Evolutionary conservation across 805 yeast genomes (phyloP).

Genomic region (Pichia nanzhaoensis): DNA sequence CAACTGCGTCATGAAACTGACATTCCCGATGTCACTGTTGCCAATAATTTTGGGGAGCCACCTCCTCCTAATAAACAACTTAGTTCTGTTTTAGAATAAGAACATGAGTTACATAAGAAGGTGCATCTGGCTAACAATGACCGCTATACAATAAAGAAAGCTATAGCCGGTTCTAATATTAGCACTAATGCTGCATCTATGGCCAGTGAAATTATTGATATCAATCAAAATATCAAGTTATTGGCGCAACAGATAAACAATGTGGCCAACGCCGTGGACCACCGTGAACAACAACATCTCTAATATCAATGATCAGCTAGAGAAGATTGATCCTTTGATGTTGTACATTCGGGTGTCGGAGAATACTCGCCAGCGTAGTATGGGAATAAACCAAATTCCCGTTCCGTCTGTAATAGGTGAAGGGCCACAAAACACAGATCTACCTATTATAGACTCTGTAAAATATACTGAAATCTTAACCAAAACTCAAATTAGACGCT

Average conservation of each 20-base stretch:
- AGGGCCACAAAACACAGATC: slow-evolving; percentile 3
- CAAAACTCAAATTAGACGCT: neutral
- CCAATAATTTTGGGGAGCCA: neutral
- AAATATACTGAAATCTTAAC: neutral
- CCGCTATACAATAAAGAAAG: neutral
- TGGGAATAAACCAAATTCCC: slow-evolving; percentile 1
- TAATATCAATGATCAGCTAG: too few relatives aligned
- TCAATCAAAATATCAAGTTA: too few relatives aligned
- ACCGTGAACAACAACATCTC: too few relatives aligned
- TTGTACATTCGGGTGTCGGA: neutral
- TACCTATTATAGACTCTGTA: neutral
- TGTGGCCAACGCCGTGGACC: too few relatives aligned
- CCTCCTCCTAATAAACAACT: neutral
- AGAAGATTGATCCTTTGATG: neutral
- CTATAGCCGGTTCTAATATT: neutral
- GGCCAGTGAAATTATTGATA: neutral
- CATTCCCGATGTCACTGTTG: neutral
- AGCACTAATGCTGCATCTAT: neutral
- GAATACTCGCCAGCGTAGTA: neutral
- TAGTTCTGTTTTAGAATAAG: neutral
- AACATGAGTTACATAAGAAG: neutral
- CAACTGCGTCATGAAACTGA: neutral
- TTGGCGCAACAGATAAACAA: too few relatives aligned
- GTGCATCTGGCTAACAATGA: neutral
- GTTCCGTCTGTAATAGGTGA: neutral